Percentiles rank a stretch among this genome's conserved stretches.
These are phyloP conservation scores for Penicillium fimorum DNA, from an alignment of 495 filamentous ascomycete species.

Conservation along the genomic window DNA sequence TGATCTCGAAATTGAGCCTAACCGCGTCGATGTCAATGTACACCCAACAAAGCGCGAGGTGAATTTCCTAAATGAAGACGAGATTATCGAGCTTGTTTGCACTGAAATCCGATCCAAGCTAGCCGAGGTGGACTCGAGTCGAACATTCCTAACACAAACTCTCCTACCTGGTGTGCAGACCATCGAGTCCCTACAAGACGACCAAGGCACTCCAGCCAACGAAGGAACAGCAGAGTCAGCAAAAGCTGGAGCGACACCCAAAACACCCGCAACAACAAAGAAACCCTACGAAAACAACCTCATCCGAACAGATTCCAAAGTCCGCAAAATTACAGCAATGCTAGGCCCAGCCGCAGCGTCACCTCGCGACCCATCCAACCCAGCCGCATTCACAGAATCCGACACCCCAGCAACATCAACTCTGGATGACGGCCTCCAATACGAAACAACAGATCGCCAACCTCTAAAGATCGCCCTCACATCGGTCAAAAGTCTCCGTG, in stretches of 20 bases:
- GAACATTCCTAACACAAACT: slow-evolving; percentile 91
- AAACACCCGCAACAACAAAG: slow-evolving; percentile 45
- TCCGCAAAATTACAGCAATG: slow-evolving; percentile 97
- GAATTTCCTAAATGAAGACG: slow-evolving; percentile 97
- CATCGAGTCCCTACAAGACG: slow-evolving; percentile 32
- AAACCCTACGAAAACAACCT: slow-evolving; percentile 85
- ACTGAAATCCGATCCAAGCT: slow-evolving; percentile 75
- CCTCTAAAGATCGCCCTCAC: slow-evolving; percentile 65
- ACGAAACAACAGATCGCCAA: slow-evolving; percentile 69
- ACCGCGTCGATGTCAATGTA: slow-evolving; percentile 94
- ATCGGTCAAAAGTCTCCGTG: slow-evolving; percentile 81
- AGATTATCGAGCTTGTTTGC: slow-evolving; percentile 88
- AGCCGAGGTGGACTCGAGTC: slow-evolving; percentile 86
- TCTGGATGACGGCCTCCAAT: slow-evolving; percentile 56
- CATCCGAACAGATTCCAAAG: slow-evolving; percentile 83
- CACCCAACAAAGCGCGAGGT: slow-evolving; percentile 98
- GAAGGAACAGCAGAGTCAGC: slow-evolving; percentile 18
- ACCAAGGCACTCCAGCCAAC: slow-evolving; percentile 9
- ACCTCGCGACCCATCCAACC: slow-evolving; percentile 18
- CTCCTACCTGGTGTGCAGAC: slow-evolving; percentile 65
- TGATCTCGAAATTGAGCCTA: slow-evolving; percentile 89
- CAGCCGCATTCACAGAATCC: slow-evolving; percentile 15
- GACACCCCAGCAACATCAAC: slow-evolving; percentile 21
- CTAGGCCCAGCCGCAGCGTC: slow-evolving; percentile 51
- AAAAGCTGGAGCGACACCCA: slow-evolving; percentile 19